Evolutionary conservation across 2,329 filamentous ascomycete genomes (phyloP), one percentile per base, ranked within the genome.

Genomic region (Fusarium chuoi): DNA sequence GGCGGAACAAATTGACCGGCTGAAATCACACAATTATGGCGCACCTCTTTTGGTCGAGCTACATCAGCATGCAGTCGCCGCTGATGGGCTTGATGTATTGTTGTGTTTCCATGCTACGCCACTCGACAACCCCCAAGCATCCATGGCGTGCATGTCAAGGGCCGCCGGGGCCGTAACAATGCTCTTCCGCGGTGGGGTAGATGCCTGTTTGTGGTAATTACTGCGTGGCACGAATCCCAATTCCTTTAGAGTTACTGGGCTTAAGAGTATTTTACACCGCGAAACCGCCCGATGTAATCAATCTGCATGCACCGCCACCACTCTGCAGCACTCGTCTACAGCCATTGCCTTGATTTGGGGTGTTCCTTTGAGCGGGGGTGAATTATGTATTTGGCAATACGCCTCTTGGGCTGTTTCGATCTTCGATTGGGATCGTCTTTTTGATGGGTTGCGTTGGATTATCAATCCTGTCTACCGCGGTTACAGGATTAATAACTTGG

Each of bases 261-360:
- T 61, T 22, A 41, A 54, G 39, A 35, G 30, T 67, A 55, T 62
- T 62, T 62, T 22, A 28, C 64, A 68, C 46, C 15, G 42, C 48
- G 36, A 24, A 24, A 22, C 20, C 20, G 28, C 28, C 20, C 42
- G 13, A 42, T 35, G 48, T 44, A 48, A 20, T 15, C 33, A 46
- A 46, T 18, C 18, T 36, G 55, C 42, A 30, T 54, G 59, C 67
- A 70, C 59, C 52, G 67, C 67, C 67, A 65, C 67, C 36, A 38
- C 22, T 49, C 26, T 65, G 42, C 57, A 56, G 22, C 42, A 52
- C n/a, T 52, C 9, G 17, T 20, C 24, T 4, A 52, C 30, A 35
- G 20, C 38, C 44, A 26, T 49, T 46, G 36, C 42, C 33, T 49
- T 54, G 39, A 15, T 59, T 52, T 58, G 14, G 33, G 26, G 15